These are phyloP conservation scores for Pichia ethanolica DNA, from an alignment of 805 yeast genomes.

Conservation along the genomic window DNA sequence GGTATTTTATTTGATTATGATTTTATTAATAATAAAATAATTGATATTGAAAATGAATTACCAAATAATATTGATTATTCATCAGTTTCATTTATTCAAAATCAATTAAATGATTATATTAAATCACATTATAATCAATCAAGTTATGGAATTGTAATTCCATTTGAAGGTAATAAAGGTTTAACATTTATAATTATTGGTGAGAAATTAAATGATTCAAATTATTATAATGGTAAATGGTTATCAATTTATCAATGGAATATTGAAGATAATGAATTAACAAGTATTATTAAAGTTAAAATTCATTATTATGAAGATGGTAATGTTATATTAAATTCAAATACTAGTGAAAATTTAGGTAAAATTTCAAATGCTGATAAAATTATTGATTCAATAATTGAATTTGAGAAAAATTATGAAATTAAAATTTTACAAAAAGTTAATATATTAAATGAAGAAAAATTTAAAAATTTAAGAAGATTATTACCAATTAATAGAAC, in stretches of 20 bases:
- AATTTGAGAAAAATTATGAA: slow-evolving; percentile 55
- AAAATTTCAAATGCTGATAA: slow-evolving; percentile 14
- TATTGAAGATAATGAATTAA: slow-evolving; percentile 24
- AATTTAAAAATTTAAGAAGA: slow-evolving; percentile 81
- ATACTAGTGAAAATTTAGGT: not conserved
- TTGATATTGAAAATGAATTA: slow-evolving; percentile 40
- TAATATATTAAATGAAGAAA: slow-evolving; percentile 63
- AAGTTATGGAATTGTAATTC: slow-evolving; percentile 38
- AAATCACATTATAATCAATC: slow-evolving; percentile 58
- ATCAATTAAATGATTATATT: slow-evolving; percentile 43
- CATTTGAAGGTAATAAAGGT: slow-evolving; percentile 29
- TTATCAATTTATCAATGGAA: slow-evolving; percentile 65
- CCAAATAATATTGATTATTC: slow-evolving; percentile 13
- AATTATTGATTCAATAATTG: slow-evolving; percentile 40
- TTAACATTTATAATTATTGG: slow-evolving; percentile 53
- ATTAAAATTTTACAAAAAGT: slow-evolving; percentile 54
- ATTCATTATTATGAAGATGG: slow-evolving; percentile 96
- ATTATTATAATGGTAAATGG: slow-evolving; percentile 91
- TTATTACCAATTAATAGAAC: slow-evolving; percentile 88
- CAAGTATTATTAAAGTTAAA: slow-evolving; percentile 57
- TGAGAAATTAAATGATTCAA: slow-evolving; percentile 61
- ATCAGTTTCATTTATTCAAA: slow-evolving; percentile 12
- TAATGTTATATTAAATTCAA: slow-evolving; percentile 68
- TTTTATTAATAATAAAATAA: slow-evolving; percentile 38
- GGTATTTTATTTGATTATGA: slow-evolving; percentile 53